These are phyloP conservation scores for Stagonosporopsis rhizophila DNA, from an alignment of 2,329 filamentous ascomycete species.

Conservation along the genomic window DNA sequence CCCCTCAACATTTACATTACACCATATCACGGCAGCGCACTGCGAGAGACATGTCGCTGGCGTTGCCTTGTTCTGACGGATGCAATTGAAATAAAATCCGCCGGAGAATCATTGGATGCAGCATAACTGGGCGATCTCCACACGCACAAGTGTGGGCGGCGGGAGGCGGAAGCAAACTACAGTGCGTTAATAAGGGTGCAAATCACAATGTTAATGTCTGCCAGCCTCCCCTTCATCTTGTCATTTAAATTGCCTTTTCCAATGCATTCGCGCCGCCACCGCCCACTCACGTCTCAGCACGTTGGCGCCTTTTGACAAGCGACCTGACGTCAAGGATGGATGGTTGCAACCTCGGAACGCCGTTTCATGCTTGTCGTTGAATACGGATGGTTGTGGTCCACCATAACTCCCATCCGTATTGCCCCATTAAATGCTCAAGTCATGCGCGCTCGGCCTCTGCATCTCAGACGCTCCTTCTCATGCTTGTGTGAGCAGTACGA, in stretches of 20 bases:
- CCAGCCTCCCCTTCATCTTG: constrained; percentile 16
- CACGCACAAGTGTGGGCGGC: constrained; percentile 4
- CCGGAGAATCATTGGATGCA: not conserved
- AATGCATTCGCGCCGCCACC: constrained; percentile 12
- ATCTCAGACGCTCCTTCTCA: not conserved
- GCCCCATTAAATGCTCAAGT: constrained; percentile 15
- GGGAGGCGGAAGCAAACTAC: not conserved
- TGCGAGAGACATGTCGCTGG: not conserved
- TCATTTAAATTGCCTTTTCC: constrained; percentile 14
- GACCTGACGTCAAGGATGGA: constrained; percentile 25
- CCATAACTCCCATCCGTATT: constrained; percentile 14
- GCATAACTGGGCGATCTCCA: constrained; percentile 7
- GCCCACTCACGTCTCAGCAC: constrained; percentile 12
- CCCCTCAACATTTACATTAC: constrained; percentile 10
- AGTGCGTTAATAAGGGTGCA: not conserved
- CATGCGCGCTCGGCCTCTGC: constrained; percentile 12
- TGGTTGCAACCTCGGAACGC: constrained; percentile 15
- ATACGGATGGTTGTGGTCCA: constrained; percentile 14
- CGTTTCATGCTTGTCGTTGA: constrained; percentile 19
- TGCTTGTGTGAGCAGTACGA: constrained; percentile 8
- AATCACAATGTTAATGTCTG: constrained; percentile 13
- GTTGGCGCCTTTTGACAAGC: constrained; percentile 3
- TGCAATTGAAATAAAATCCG: constrained; percentile 14
- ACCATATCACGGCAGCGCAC: constrained; percentile 8
- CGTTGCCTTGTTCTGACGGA: not conserved